Evolutionary conservation across 805 yeast species (phyloP), one percentile per base, ranked within the genome.

Genomic region (Zygotorulaspora sp.): DNA sequence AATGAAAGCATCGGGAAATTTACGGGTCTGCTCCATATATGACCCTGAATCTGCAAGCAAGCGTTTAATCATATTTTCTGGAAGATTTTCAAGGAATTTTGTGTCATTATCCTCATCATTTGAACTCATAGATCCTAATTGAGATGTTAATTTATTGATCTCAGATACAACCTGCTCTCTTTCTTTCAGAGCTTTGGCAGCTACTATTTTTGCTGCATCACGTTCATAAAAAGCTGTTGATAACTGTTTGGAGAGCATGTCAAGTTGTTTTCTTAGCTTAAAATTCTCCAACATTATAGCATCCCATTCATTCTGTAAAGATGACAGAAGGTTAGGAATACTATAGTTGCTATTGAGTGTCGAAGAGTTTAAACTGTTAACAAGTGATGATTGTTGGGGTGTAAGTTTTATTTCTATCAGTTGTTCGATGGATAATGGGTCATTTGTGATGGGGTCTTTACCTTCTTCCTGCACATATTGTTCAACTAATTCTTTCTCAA

Each of bases 241-340:
- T 33, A 89, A 65, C 51, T 87, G 90, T 48, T 83, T 77, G 41
- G 82, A 73, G 1, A 88, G 71, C 16, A 68, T 66, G 35, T 70
- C 74, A 25, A 88, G 67, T 49, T 83, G 87, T 55, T 84, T 83
- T 43, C 92, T 71, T 45, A 89, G 65, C 26, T 78, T 74, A 53
- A 86, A 87, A 14, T 83, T 70, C 53, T 90, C 97, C 35, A 89
- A 65, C 19, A 90, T 84, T 30, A 85, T 57, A 0, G 96, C 76
- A 55, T 89, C 97, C 88, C 94, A 89, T 60, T 88, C 96, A 43
- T 80, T 77, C 57, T 89, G 96, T 45, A 89, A 76, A 2, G 83
- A 67, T 2, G 85, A 69, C 35, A 89, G 66, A 50, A 89, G 61
- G 3, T 84, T 69, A 0, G 97, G 97, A 20, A 89, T 84, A 28